Evolutionary conservation across 192 early-diverging fungal genomes (phyloP), one percentile per base, ranked within the genome.

Genomic region (Linnemannia exigua): DNA sequence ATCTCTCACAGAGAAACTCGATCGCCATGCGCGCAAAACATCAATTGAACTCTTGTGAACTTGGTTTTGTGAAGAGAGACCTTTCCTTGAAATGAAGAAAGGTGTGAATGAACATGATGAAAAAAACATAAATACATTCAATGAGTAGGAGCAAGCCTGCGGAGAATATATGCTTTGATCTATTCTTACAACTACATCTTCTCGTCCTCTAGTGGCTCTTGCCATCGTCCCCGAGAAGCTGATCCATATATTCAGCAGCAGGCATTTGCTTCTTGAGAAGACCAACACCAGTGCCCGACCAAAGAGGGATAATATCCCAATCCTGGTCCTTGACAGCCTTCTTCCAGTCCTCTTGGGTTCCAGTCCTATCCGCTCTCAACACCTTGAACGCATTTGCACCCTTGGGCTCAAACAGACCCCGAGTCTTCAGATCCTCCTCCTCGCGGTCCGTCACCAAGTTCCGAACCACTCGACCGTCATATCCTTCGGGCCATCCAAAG

Each of bases 401-500:
- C 46, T 58, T 73, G 17, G 71, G 74, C 17, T 76, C 68, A 47
- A 36, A 51, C 9, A 61, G 4, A 17, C 79, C 70, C 1, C 48
- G 63, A 1, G 37, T 9, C 50, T 61, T 74, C 31, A 76, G 17
- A 61, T 86, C 78, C 22, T 78, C 70, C 6, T 80, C 81, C 12
- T 78, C 72, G 1, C 82, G 78, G 2, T 77, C 77, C 0, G 84
- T 81, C 20, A 85, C 67, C 33, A 74, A 8, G 58, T 88, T 88
- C 6, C 84, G 74, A 20, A 88, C 37, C 1, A 78, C 88, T 33
- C 88, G 74, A 9, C 88, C 88, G 33, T 88, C 87, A 15, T 71
- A 88, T 0, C 61, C 58, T 25, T 76, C 31, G 20, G 90, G 88
- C 85, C 88, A 90, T 28, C 75, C 74, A 67, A 82, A 74, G 4